phyloP scores from a whole-genome alignment of 306 rosid species.

The Vachellia collinsii region DNA sequence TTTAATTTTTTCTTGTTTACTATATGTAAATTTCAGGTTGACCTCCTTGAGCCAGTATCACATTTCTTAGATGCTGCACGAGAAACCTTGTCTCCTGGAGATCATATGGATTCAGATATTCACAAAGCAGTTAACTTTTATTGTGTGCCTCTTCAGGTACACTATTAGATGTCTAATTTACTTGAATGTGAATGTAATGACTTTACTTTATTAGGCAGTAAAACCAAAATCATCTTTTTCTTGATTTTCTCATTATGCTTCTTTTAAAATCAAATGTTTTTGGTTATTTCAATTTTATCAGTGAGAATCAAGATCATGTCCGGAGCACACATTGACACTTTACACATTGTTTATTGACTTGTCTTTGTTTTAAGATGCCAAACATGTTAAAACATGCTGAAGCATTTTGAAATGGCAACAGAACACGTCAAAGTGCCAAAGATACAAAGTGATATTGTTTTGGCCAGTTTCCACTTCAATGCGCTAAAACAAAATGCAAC shows the following conservation, averaged over 20 bases:
- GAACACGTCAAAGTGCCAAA: not conserved
- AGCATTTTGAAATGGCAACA: not conserved
- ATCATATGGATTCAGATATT: constrained; percentile 50
- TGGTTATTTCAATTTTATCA: not conserved
- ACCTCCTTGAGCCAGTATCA: constrained; percentile 96
- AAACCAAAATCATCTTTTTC: not conserved
- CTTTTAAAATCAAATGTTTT: not conserved
- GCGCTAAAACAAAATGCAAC: not conserved
- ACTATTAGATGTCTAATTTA: constrained; percentile 22
- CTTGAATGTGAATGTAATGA: constrained; percentile 9
- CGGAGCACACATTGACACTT: not conserved
- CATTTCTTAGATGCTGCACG: constrained; percentile 92
- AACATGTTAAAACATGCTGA: not conserved
- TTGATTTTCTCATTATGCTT: not conserved
- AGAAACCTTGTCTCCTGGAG: constrained; percentile 63
- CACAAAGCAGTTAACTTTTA: constrained; percentile 79
- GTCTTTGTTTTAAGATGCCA: not conserved
- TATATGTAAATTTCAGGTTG: constrained; percentile 60
- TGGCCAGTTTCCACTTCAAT: not conserved
- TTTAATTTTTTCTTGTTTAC: constrained; percentile 18
- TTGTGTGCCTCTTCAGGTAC: constrained; percentile 93
- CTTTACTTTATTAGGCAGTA: constrained; percentile 9
- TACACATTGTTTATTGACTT: not conserved
- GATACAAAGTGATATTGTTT: not conserved
- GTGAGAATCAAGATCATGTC: not conserved